These are phyloP conservation scores for Imleria badia DNA, from an alignment of 768 basidiomycete species.

Conservation along the genomic window DNA sequence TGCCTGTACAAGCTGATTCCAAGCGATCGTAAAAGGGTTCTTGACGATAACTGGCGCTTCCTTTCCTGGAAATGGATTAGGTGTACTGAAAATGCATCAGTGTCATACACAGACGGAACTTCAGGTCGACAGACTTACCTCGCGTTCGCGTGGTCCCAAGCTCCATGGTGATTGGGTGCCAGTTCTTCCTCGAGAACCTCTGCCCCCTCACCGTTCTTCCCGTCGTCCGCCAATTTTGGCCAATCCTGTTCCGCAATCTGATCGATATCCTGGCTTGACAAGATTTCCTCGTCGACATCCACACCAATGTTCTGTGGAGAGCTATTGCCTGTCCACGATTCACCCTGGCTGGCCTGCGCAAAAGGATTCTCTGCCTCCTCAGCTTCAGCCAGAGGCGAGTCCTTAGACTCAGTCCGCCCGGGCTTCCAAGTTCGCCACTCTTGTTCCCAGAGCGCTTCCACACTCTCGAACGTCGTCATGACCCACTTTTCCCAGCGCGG, in stretches of 20 bases:
- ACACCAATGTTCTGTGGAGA: constrained; percentile 18
- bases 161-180: background rate
- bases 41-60: background rate
- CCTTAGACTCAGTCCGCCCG: background rate
- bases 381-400: constrained; percentile 10
- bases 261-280: constrained; percentile 37
- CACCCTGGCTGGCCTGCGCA: constrained; percentile 17
- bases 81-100: background rate
- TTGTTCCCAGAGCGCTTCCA: constrained; percentile 82
- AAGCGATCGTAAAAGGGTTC: constrained; percentile 23
- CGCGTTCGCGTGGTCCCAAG: background rate
- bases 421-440: constrained; percentile 58
- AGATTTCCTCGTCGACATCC: constrained; percentile 30
- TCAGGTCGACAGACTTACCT: background rate
- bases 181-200: constrained; percentile 10
- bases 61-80: background rate
- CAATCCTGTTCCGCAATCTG: constrained; percentile 27
- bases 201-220: constrained; percentile 15
- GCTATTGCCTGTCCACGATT: constrained; percentile 7
- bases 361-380: constrained; percentile 26
- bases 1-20: constrained; percentile 19
- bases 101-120: background rate
- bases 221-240: constrained; percentile 8
- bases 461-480: constrained; percentile 88
- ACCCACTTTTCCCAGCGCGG: constrained; percentile 68